Evolutionary conservation across 2,329 filamentous ascomycete genomes (phyloP).

Genomic region (Colletotrichum noveboracense): DNA sequence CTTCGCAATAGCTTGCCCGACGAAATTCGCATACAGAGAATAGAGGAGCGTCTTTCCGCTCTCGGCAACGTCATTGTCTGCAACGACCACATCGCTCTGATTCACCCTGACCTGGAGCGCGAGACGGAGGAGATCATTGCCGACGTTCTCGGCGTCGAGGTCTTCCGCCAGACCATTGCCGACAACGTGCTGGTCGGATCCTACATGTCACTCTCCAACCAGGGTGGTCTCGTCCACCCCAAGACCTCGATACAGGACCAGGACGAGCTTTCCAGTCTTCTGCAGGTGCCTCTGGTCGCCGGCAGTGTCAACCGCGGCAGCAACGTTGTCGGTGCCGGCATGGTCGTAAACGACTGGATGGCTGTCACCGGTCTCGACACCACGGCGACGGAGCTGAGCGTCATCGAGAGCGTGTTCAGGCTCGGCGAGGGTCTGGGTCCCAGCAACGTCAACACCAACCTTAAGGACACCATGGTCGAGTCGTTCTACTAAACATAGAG

Average conservation of each 20-base stretch:
- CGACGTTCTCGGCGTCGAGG: conserved; percentile 88
- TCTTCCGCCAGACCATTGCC: conserved; percentile 92
- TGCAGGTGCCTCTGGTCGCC: conserved; percentile 95
- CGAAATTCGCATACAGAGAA: conserved; percentile 90
- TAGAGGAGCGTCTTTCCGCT: conserved; percentile 95
- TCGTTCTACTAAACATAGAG: conserved; percentile 82
- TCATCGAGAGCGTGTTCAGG: conserved; percentile 95
- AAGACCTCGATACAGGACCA: conserved; percentile 98
- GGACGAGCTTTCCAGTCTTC: conserved; percentile 90
- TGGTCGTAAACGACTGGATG: conserved; percentile 97
- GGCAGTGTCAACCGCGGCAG: conserved; percentile 93
- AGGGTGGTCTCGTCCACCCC: conserved; percentile 95
- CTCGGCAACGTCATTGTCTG: conserved; percentile 96
- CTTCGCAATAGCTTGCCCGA: conserved; percentile 94
- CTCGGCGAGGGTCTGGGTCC: conserved; percentile 86
- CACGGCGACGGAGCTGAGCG: conserved; percentile 92
- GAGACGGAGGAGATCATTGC: conserved; percentile 99
- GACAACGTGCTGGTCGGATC: conserved; percentile 96
- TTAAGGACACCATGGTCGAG: conserved; percentile 99
- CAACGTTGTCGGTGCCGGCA: conserved; percentile 93
- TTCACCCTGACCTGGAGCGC: conserved; percentile 95
- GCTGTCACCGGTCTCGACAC: conserved; percentile 92
- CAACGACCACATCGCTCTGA: conserved; percentile 95
- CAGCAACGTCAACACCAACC: conserved; percentile 77
- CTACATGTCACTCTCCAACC: conserved; percentile 96